Evolutionary conservation across 148 eudicot genomes (phyloP), one percentile per base, ranked within the genome.

Genomic region (Amaranthus cruentus): DNA sequence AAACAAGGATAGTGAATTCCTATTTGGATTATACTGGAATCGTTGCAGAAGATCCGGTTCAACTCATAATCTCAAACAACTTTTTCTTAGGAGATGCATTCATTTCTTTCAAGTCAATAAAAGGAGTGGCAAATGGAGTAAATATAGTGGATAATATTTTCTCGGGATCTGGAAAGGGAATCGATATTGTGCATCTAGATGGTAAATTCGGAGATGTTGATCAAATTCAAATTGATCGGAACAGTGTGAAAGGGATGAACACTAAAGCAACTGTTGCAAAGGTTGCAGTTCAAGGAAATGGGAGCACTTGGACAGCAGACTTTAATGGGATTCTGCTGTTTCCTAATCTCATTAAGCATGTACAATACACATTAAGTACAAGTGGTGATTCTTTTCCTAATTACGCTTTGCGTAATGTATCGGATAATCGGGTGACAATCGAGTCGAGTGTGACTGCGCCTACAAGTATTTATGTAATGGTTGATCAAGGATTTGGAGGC

Each of bases 21-120:
- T 94, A 94, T 75, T 14, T 94, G 65, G 97, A 91, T 63, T 94
- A 77, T 71, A 94, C 96, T 0, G 91, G 91, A 6, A 94, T 94
- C 51, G 93, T 94, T 0, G 91, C 89, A 0, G 98, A 94, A 70
- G 98, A 94, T 68, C 98, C 98, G 1, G 89, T 85, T 2, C 98
- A 94, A 70, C 88, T 91, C 46, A 70, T 84, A 53, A 82, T 94
- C 51, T 70, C 91, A 0, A 86, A 79, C 66, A 75, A 81, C 65
- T 94, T 94, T 64, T 94, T 94, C 72, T 80, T 94, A 10, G 98
- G 98, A 3, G 97, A 90, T 11, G 96, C 90, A 1, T 83, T 61
- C 60, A 71, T 94, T 72, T 49, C 79, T 4, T 54, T 94, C 6
- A 94, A 88, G 76, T 86, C 97, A 0, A 73, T 94, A 0, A 79